Base-by-base conservation (phyloP, 1,284 basidiomycete species). In the Microbotryum saponariae region DNA sequence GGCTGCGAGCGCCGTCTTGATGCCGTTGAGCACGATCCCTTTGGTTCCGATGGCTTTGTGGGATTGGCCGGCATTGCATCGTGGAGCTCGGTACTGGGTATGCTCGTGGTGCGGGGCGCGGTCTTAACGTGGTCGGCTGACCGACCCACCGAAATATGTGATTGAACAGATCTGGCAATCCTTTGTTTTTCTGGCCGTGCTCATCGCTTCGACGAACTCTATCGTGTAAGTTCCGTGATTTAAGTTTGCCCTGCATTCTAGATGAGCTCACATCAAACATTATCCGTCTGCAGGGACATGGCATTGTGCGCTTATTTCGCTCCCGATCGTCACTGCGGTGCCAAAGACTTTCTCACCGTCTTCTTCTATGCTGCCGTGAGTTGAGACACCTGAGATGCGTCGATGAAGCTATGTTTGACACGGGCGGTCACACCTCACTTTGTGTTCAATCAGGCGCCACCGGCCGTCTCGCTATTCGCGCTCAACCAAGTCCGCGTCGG, bases 391-490 rank as follows among this genome's bases (percentile, higher is more conserved):
- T 10, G 68, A 37, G 63, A 74, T 61, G 74, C 76, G 65, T n/a
- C 71, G 14, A 82, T 82, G 82, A 64, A 84, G 86, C 73, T 74
- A 72, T 56, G 70, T 68, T 5, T 72, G 47, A 60, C 66, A 29
- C 29, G 42, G 20, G 54, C 52, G 20, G 62, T 60, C 47, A 42
- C 56, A 8, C 9, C n/a, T 65, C 68, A 23, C 31, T 7, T 31
- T 60, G 56, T 23, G 61, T 33, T 71, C 85, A 55, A 79, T 77
- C 42, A 77, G 66, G 87, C 83, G 12, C 74, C 88, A 23, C 88
- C 88, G 70, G 85, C 84, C 0, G 82, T 91, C 48, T 87, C 83
- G 2, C 75, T 91, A 9, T 88, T 91, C 71, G 88, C 87, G 3
- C 74, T 91, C 58, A 82, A 84, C 68, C 76, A 86, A 69, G 82